A percentile compares a stretch with the other conserved stretches of the same genome.
phyloP scores from a whole-genome alignment of 2,329 filamentous ascomycete species.

The Cladophialophora psammophila region DNA sequence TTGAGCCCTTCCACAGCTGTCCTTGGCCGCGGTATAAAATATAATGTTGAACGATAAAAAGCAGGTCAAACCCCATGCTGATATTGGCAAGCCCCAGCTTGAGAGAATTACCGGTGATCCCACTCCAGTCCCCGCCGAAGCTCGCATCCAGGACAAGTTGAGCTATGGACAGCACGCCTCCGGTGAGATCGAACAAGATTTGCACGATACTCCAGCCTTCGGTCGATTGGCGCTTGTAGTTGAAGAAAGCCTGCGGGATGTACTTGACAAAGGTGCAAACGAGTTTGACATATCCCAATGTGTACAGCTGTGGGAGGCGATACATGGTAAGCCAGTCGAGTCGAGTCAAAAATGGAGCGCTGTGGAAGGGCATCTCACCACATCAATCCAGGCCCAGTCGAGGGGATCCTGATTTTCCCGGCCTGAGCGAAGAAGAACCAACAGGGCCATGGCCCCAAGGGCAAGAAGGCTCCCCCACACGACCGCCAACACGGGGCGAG shows the following conservation, averaged over 20 bases:
- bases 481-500: conserved; percentile 71
- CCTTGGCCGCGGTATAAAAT: conserved; percentile 67
- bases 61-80: conserved; percentile 81
- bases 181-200: conserved; percentile 82
- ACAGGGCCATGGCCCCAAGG: conserved; percentile 46
- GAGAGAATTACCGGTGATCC: conserved; percentile 87
- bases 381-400: conserved; percentile 70
- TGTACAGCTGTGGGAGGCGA: conserved; percentile 59
- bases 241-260: conserved; percentile 82
- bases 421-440: conserved; percentile 54
- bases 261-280: conserved; percentile 91
- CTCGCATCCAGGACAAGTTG: conserved; percentile 88
- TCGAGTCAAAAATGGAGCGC: conserved; percentile 1
- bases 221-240: conserved; percentile 85
- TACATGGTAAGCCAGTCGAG: conserved; percentile 52
- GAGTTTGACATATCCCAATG: conserved; percentile 87
- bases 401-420: conserved; percentile 55
- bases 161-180: conserved; percentile 79
- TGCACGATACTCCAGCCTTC: conserved; percentile 85
- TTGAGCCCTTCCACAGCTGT: conserved; percentile 29
- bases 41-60: conserved; percentile 92
- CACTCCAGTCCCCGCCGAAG: conserved; percentile 85
- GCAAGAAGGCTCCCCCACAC: conserved; percentile 70
- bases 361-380: conserved; percentile 53
- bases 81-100: conserved; percentile 89